Conservation (phyloP, 192 early-diverging fungal species). For the Rhizoclosmatium globosum region DNA sequence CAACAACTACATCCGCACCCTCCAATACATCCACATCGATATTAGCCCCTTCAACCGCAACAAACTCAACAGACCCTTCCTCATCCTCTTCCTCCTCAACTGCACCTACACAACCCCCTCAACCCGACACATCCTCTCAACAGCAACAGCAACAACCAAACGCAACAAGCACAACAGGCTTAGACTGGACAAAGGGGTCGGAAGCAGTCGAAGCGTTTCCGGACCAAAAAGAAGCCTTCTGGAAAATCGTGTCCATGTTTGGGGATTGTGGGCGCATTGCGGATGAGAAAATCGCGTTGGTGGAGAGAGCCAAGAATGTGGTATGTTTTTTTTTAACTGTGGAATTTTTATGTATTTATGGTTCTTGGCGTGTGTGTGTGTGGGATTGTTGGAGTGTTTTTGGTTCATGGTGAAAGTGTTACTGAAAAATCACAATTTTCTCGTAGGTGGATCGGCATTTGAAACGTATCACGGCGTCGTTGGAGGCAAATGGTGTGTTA, state of each 20-base stretch:
- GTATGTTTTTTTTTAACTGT: background rate
- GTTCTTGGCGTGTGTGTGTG: background rate
- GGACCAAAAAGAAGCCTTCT: conserved; percentile 33
- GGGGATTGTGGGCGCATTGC: conserved; percentile 21
- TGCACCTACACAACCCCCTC: background rate
- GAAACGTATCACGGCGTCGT: conserved; percentile 21
- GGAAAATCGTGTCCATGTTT: conserved; percentile 37
- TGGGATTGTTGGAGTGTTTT: no score
- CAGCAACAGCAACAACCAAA: background rate
- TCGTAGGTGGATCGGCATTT: conserved; percentile 17
- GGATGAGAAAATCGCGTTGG: conserved; percentile 28
- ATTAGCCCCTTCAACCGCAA: background rate
- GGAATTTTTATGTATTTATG: background rate
- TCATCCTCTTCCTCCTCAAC: background rate
- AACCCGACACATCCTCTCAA: background rate
- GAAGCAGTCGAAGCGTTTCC: conserved; percentile 31
- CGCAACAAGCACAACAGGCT: background rate
- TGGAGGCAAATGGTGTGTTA: conserved; percentile 21
- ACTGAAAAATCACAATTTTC: background rate
- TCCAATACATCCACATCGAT: background rate
- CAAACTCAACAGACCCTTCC: background rate
- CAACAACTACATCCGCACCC: background rate
- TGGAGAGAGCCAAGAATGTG: conserved; percentile 12
- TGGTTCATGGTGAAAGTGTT: background rate
- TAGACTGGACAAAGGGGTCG: conserved; percentile 26